These are phyloP conservation scores for Saccharum officinarum DNA, from an alignment of 176 grass and related monocot species.

Conservation along the genomic window DNA sequence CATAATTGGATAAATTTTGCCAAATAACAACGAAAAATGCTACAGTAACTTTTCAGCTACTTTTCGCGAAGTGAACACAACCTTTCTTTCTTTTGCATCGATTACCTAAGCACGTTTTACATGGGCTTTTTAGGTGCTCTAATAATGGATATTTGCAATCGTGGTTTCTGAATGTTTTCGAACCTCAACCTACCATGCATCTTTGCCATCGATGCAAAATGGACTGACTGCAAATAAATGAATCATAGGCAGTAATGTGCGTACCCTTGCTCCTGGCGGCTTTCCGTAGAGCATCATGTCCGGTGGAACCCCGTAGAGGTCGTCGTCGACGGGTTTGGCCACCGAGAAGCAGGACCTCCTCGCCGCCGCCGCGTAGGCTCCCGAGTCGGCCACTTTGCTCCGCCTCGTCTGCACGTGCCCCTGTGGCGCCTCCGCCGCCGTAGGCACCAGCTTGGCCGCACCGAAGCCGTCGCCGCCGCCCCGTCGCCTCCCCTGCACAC, in stretches of 20 bases:
- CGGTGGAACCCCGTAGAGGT: slow-evolving; percentile 36
- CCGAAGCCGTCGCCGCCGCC: background rate
- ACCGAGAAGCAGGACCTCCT: background rate
- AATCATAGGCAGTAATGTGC: background rate
- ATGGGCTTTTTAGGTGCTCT: background rate
- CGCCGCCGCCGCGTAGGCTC: background rate
- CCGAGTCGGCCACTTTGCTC: slow-evolving; percentile 16
- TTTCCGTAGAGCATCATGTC: slow-evolving; percentile 44
- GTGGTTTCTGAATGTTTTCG: background rate
- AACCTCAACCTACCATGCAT: no score
- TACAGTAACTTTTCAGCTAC: no score
- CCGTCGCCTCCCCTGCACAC: background rate
- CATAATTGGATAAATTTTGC: no score
- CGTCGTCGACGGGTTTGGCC: slow-evolving; percentile 21
- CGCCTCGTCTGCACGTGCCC: background rate
- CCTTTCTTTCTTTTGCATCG: background rate
- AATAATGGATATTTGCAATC: background rate
- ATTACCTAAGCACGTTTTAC: no score
- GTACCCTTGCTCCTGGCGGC: background rate
- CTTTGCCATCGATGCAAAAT: background rate
- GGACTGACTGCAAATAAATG: background rate
- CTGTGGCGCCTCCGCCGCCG: background rate
- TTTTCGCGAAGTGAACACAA: no score
- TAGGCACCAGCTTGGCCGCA: background rate
- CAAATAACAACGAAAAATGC: no score